Evolutionary conservation across 78 protist genomes (phyloP).

Genomic region (Planoprotostelium fungivorum): DNA sequence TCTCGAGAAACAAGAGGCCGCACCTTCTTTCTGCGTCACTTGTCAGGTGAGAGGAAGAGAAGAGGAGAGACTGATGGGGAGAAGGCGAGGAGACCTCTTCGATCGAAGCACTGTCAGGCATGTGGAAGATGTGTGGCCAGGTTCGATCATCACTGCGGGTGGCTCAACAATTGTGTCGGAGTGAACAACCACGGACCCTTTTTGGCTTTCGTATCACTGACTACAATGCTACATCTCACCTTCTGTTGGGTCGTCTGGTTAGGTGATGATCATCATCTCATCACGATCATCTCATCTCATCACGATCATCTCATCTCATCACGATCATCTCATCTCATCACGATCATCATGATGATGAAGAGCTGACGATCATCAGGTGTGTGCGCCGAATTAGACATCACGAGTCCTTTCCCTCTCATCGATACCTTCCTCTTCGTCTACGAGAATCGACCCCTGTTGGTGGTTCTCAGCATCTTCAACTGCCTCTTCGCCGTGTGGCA

Average conservation of each 20-base stretch:
- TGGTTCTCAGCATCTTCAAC: not conserved
- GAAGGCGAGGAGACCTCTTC: constrained; percentile 50
- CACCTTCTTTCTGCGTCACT: not conserved
- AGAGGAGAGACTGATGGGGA: too few relatives aligned
- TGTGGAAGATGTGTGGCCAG: constrained; percentile 65
- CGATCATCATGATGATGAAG: too few relatives aligned
- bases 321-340: not conserved
- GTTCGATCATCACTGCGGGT: constrained; percentile 75
- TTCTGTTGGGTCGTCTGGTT: not conserved
- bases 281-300: not conserved
- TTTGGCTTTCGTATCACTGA: constrained; percentile 9
- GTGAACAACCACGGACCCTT: constrained; percentile 47
- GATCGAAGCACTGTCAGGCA: constrained; percentile 66
- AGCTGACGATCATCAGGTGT: not conserved
- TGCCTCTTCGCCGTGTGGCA: not conserved
- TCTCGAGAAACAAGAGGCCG: not conserved
- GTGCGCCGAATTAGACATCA: not conserved
- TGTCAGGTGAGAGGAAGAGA: not conserved
- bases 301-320: not conserved
- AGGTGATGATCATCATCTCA: not conserved
- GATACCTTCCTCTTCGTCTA: not conserved
- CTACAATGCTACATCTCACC: not conserved
- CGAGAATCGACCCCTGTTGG: not conserved
- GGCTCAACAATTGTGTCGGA: constrained; percentile 78
- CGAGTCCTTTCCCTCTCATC: not conserved